Base-by-base conservation (phyloP, 1,284 basidiomycete genomes). In the Papiliotrema terrestris region DNA sequence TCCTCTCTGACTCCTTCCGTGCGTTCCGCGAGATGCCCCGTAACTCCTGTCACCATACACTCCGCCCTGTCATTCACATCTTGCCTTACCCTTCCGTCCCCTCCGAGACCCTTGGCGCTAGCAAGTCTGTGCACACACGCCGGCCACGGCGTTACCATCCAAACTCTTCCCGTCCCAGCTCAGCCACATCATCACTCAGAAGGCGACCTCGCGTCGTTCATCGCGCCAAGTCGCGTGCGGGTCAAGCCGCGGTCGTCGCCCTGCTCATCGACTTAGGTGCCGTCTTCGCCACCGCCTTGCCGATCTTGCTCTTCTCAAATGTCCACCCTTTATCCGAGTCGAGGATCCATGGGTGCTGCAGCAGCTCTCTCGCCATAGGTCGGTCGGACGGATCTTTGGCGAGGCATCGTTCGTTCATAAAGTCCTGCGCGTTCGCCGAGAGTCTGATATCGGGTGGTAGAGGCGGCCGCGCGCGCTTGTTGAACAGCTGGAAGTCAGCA, bases 331-430 rank as follows among this genome's bases (percentile, higher is more conserved):
- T 80, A 61, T 87, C 85, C 54, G 88, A 81, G 59, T 80, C 78
- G 2, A 54, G 60, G 56, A 97, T 84, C 80, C 96, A 99, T 26
- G 84, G 83, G 76, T 98, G 92, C 60, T 82, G 81, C 55, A 89
- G 82, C 56, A 98, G 82, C 65, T 92, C 88, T 39, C 84, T 79
- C 14, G 95, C 91, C 22, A 82, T 87, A 0, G 95, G 92, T 35
- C 96, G 85, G 58, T 88, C 83, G 46, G 87, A 85, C 3, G 95
- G 91, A 69, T 97, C 87, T 61, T 91, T 87, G 8, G 90, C 87
- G 69, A 98, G 93, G 76, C 96, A 98, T 71, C 86, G 86, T 56
- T 86, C 85, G 63, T 83, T 81, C 62, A 95, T 82, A 74, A 98
- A 98, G 71, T 95, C 89, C 58, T 88, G 83, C 9, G 90, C 93